Evolutionary conservation across 139 green algal species (phyloP).

Genomic region (Pycnococcus provasolii): DNA sequence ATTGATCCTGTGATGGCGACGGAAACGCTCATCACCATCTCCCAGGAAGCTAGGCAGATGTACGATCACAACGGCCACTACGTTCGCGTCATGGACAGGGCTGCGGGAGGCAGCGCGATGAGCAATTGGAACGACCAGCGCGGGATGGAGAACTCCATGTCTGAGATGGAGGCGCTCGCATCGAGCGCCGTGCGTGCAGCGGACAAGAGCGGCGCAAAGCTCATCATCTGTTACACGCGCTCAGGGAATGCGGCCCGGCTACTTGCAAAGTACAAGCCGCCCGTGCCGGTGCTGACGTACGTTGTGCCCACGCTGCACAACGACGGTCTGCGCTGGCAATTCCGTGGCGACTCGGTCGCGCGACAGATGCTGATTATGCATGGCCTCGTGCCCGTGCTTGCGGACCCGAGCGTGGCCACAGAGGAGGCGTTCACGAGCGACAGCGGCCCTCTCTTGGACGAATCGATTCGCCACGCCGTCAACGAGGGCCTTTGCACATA

Average conservation of each 20-base stretch:
- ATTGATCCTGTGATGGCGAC: slow-evolving; percentile 51
- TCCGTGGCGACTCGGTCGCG: slow-evolving; percentile 20
- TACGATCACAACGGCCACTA: too few relatives aligned
- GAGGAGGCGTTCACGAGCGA: too few relatives aligned
- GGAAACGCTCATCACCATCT: slow-evolving; percentile 58
- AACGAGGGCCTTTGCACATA: too few relatives aligned
- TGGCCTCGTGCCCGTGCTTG: slow-evolving; percentile 32
- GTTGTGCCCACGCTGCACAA: slow-evolving; percentile 4
- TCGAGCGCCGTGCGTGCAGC: slow-evolving; percentile 87
- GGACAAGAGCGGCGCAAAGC: slow-evolving; percentile 76
- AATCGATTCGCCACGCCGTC: too few relatives aligned
- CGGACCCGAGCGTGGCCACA: too few relatives aligned
- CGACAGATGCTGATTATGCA: slow-evolving; percentile 32
- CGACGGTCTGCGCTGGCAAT: too few relatives aligned
- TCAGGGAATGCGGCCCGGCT: slow-evolving; percentile 76
- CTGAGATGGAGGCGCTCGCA: slow-evolving; percentile 50
- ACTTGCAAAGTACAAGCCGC: slow-evolving; percentile 81
- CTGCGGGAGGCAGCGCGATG: too few relatives aligned
- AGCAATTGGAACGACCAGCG: too few relatives aligned
- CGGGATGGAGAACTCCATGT: too few relatives aligned
- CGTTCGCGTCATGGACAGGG: too few relatives aligned
- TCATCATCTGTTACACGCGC: slow-evolving; percentile 82
- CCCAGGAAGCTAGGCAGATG: slow-evolving; percentile 57
- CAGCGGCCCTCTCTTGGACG: too few relatives aligned
- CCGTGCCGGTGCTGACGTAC: slow-evolving; percentile 79